Evolutionary conservation across 345 rosid species (phyloP).

Genomic region (Tarenaya hassleriana): DNA sequence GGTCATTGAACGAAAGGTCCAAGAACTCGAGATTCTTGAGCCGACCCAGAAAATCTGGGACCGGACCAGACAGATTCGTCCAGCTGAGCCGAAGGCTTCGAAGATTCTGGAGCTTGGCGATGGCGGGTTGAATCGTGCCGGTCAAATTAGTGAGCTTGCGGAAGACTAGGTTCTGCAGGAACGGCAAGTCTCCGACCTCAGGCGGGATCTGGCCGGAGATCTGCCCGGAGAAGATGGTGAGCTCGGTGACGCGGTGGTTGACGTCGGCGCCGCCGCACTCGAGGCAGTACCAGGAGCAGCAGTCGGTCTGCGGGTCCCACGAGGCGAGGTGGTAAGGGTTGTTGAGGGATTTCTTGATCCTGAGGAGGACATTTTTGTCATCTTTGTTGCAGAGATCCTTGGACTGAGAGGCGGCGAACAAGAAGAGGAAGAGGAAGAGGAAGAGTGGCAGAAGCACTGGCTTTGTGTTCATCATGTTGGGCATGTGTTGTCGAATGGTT

Average conservation of each 20-base stretch:
- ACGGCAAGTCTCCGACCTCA: constrained; percentile 56
- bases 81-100: constrained; percentile 42
- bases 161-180: constrained; percentile 41
- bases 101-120: constrained; percentile 54
- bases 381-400: constrained; percentile 43
- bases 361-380: constrained; percentile 61
- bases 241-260: constrained; percentile 52
- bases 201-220: constrained; percentile 56
- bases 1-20: constrained; percentile 55
- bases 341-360: constrained; percentile 48
- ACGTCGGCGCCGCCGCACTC: constrained; percentile 50
- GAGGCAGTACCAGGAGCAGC: constrained; percentile 75
- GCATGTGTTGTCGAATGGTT: no score
- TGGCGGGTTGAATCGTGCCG: constrained; percentile 47
- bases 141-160: constrained; percentile 57
- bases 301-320: constrained; percentile 56
- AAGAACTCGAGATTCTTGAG: constrained; percentile 45
- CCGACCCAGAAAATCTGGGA: constrained; percentile 42
- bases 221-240: constrained; percentile 46
- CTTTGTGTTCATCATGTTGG: constrained; percentile 20
- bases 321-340: constrained; percentile 68
- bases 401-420: constrained; percentile 29
- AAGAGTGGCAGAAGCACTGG: constrained; percentile 15
- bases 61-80: constrained; percentile 48
- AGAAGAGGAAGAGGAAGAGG: constrained; percentile 20